These are phyloP conservation scores for Chloris gayana DNA, from an alignment of 176 grass and related monocot genomes.

Conservation along the genomic window DNA sequence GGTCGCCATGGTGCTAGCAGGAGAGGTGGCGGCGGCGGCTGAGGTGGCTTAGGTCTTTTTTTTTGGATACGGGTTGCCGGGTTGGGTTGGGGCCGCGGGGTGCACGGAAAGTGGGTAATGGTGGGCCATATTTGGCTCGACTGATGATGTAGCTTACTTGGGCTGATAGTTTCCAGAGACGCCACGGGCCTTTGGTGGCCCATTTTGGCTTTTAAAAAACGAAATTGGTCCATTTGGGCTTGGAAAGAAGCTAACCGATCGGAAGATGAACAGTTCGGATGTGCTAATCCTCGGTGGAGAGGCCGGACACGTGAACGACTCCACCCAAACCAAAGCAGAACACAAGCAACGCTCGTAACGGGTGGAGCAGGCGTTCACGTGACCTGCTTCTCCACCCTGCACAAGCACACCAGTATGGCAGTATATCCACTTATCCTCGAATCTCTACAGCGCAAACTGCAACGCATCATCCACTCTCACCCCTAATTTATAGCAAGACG, in stretches of 20 bases:
- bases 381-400: constrained; percentile 62
- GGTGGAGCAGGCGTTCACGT: constrained; percentile 38
- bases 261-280: not conserved
- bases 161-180: not conserved
- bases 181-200: too few relatives aligned
- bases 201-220: too few relatives aligned
- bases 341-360: too few relatives aligned
- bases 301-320: constrained; percentile 33
- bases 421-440: too few relatives aligned
- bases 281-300: constrained; percentile 41
- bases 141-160: not conserved
- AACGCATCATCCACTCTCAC: not conserved
- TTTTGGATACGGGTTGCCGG: too few relatives aligned
- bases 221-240: too few relatives aligned
- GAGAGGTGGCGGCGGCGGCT: constrained; percentile 30
- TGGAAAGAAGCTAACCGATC: not conserved
- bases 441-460: too few relatives aligned
- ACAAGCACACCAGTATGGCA: not conserved
- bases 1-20: constrained; percentile 26
- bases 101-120: not conserved
- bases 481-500: not conserved
- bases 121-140: not conserved
- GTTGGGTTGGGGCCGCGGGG: not conserved
- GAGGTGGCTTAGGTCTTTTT: too few relatives aligned
- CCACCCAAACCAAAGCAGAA: not conserved